Base-by-base conservation (phyloP, 2,329 filamentous ascomycete species). In the Byssoonygena ceratinophila region DNA sequence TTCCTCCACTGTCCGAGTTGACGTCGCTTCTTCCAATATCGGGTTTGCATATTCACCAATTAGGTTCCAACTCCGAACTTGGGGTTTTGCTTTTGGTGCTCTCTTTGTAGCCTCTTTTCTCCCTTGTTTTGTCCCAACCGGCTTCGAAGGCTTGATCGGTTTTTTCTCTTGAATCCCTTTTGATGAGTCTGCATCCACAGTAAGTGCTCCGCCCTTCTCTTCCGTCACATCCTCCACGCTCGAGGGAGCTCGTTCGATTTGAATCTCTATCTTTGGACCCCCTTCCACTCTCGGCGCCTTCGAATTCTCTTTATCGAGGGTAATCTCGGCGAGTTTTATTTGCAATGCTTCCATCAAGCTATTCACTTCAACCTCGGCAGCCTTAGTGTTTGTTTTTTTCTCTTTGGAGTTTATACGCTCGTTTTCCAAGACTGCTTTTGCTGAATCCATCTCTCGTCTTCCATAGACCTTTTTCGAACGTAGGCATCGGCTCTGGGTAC, bases 11-110 rank as follows among this genome's bases (percentile, higher is more conserved):
- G 66, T 65, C 31, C 64, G 57, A 0, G 64, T 58, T 0, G 69
- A 69, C 16, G 68, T 41, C 4, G 67, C 66, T 58, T 71, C 66
- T 16, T 65, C 57, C 3, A 72, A 58, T 31, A 72, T 69, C 14
- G 64, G 59, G 1, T 58, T 61, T 14, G 67, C 67, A 36, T 72
- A 72, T 27, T 59, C 53, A 20, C 39, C n/a, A 22, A 52, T 40
- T 4, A 11, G 4, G 23, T 27, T 23, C 9, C n/a, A 7, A 16
- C 7, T 25, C n/a, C 3, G 29, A 20, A 4, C 31, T 45, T 8
- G 27, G 27, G 32, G 14, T 5, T 23, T 36, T 9, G 23, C n/a
- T 20, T 36, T 27, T 27, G 40, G n/a, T 14, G n/a, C 29, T 41
- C n/a, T 37, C 34, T 23, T 40, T 23, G 12, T 46, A 4, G 23